A percentile compares a stretch with the other conserved stretches of the same genome.
Conservation (phyloP, 768 basidiomycete species). For the Pisolithus tinctorius region DNA sequence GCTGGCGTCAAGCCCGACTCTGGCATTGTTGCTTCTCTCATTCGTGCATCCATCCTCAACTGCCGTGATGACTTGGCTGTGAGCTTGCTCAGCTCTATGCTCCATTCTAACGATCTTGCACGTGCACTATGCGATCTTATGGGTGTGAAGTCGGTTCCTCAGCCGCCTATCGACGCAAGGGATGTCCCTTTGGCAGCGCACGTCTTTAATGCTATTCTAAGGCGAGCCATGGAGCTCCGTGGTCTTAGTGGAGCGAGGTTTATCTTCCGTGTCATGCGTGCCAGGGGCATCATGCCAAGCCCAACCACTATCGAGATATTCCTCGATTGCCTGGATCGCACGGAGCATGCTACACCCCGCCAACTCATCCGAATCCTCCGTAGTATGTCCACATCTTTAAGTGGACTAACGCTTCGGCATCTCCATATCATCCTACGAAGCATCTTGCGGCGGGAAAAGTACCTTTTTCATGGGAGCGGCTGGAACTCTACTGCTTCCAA, state of each 20-base stretch:
- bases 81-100: conserved; percentile 42
- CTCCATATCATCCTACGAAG: conserved; percentile 49
- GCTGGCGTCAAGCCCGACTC: conserved; percentile 39
- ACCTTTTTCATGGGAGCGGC: conserved; percentile 34
- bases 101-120: conserved; percentile 26
- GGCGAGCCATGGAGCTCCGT: conserved; percentile 39
- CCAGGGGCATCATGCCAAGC: conserved; percentile 44
- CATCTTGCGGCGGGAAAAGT: conserved; percentile 48
- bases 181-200: conserved; percentile 31
- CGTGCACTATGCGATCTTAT: conserved; percentile 15
- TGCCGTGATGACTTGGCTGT: conserved; percentile 46
- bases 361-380: conserved; percentile 44
- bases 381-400: conserved; percentile 32
- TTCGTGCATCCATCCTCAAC: conserved; percentile 47
- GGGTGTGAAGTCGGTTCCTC: conserved; percentile 10
- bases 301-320: conserved; percentile 49
- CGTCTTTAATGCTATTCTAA: conserved; percentile 58
- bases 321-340: conserved; percentile 42
- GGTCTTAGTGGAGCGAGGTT: conserved; percentile 43
- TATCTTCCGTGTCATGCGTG: conserved; percentile 52
- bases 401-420: conserved; percentile 49
- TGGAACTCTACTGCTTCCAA: conserved; percentile 39
- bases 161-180: conserved; percentile 22
- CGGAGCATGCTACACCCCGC: conserved; percentile 36
- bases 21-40: conserved; percentile 44